phyloP scores from a whole-genome alignment of 768 basidiomycete genomes.

The Pisolithus sp. region DNA sequence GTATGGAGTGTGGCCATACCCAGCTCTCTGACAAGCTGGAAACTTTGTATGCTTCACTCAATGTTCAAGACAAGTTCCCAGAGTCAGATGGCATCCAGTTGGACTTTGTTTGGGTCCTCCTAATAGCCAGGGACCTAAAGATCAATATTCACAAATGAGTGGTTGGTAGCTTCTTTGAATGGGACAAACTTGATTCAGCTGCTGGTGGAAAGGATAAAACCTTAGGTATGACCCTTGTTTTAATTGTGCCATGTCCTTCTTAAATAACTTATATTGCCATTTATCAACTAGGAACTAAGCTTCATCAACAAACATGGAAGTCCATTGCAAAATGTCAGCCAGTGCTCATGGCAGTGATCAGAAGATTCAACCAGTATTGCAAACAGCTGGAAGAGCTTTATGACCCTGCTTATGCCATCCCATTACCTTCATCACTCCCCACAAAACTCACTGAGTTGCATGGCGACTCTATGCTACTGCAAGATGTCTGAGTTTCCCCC shows the following conservation, averaged over 20 bases:
- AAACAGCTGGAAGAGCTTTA: too few species aligned
- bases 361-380: too few species aligned
- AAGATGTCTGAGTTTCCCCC: slow-evolving; percentile 32
- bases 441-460: slow-evolving; percentile 19
- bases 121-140: slow-evolving; percentile 34
- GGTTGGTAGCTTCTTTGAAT: slow-evolving; percentile 31
- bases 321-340: slow-evolving; percentile 24
- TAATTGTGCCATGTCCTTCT: too few species aligned
- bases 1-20: slow-evolving; percentile 18
- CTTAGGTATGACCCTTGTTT: not conserved
- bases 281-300: slow-evolving; percentile 18
- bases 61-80: slow-evolving; percentile 27
- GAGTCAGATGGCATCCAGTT: slow-evolving; percentile 24
- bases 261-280: too few species aligned
- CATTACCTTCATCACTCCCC: slow-evolving; percentile 27
- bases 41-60: slow-evolving; percentile 29
- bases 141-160: slow-evolving; percentile 32
- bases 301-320: slow-evolving; percentile 25
- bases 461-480: slow-evolving; percentile 21
- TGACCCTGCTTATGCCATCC: slow-evolving; percentile 19
- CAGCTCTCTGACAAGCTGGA: slow-evolving; percentile 22
- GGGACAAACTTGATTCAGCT: slow-evolving; percentile 31
- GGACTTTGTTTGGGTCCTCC: slow-evolving; percentile 26
- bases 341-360: slow-evolving; percentile 2
- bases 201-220: slow-evolving; percentile 21